phyloP scores from a whole-genome alignment of 1,139 yeast species.

The Blastobotrys ciferrii region DNA sequence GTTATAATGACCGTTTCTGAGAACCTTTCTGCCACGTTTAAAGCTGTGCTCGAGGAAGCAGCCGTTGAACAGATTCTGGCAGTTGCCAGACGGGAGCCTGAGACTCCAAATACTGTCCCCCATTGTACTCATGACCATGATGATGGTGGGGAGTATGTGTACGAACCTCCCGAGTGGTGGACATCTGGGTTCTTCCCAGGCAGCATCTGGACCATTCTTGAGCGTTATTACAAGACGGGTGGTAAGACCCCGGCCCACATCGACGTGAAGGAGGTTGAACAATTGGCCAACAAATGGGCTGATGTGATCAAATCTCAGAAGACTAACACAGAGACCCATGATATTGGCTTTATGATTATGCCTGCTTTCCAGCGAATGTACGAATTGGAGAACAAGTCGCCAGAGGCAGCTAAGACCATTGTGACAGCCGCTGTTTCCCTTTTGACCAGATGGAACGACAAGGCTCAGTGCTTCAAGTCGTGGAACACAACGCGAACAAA shows the following conservation, averaged over 20 bases:
- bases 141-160: slow-evolving; percentile 21
- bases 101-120: slow-evolving; percentile 7
- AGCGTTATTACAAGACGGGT: slow-evolving; percentile 21
- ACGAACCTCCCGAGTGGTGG: slow-evolving; percentile 32
- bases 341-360: slow-evolving; percentile 33
- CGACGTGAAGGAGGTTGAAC: slow-evolving; percentile 23
- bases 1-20: not conserved
- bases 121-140: slow-evolving; percentile 17
- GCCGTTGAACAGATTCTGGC: not conserved
- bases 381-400: slow-evolving; percentile 20
- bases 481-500: slow-evolving; percentile 31
- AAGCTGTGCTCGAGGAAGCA: not conserved
- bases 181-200: slow-evolving; percentile 37
- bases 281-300: slow-evolving; percentile 32
- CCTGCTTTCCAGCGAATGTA: slow-evolving; percentile 32
- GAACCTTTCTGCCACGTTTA: not conserved
- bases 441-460: slow-evolving; percentile 29
- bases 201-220: slow-evolving; percentile 29
- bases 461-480: slow-evolving; percentile 31
- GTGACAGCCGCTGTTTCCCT: slow-evolving; percentile 33
- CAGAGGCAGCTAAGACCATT: slow-evolving; percentile 26
- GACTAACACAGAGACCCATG: slow-evolving; percentile 33
- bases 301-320: slow-evolving; percentile 27
- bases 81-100: not conserved
- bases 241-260: slow-evolving; percentile 9